Evolutionary conservation across 306 rosid genomes (phyloP).

Genomic region (Mimosa bimucronata): DNA sequence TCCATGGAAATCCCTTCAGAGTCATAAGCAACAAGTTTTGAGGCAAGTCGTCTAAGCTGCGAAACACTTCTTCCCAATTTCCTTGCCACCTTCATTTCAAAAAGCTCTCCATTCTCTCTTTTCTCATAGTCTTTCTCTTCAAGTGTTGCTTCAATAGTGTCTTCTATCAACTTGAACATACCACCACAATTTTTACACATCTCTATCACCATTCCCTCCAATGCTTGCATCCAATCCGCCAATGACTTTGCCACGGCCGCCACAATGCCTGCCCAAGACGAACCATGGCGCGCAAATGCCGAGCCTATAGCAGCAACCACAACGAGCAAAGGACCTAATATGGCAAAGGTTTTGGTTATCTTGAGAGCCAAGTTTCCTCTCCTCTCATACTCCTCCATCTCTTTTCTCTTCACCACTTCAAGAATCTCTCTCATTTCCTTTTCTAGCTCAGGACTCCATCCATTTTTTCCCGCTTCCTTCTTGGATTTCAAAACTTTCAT

Average conservation of each 20-base stretch:
- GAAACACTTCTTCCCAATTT: slow-evolving; percentile 54
- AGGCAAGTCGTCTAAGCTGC: slow-evolving; percentile 47
- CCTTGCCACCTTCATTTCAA: slow-evolving; percentile 58
- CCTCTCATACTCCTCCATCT: slow-evolving; percentile 59
- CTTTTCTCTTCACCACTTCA: slow-evolving; percentile 55
- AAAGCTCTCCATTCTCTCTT: slow-evolving; percentile 61
- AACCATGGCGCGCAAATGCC: slow-evolving; percentile 39
- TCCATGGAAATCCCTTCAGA: background rate
- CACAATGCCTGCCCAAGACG: slow-evolving; percentile 19
- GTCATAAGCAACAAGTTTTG: background rate
- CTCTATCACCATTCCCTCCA: slow-evolving; percentile 71
- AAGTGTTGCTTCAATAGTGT: slow-evolving; percentile 33
- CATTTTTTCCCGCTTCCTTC: slow-evolving; percentile 44
- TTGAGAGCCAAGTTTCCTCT: slow-evolving; percentile 58
- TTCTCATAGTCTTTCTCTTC: slow-evolving; percentile 47
- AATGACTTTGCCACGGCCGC: slow-evolving; percentile 55
- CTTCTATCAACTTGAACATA: slow-evolving; percentile 39
- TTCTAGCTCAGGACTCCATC: slow-evolving; percentile 60
- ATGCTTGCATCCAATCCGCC: slow-evolving; percentile 47
- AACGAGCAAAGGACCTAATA: slow-evolving; percentile 66
- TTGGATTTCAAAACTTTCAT: background rate
- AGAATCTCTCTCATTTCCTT: slow-evolving; percentile 54
- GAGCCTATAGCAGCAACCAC: slow-evolving; percentile 68
- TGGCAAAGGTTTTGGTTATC: slow-evolving; percentile 54
- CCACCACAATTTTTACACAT: slow-evolving; percentile 67